Base-by-base conservation (phyloP, 768 basidiomycete genomes). In the Amanita fuliginea region DNA sequence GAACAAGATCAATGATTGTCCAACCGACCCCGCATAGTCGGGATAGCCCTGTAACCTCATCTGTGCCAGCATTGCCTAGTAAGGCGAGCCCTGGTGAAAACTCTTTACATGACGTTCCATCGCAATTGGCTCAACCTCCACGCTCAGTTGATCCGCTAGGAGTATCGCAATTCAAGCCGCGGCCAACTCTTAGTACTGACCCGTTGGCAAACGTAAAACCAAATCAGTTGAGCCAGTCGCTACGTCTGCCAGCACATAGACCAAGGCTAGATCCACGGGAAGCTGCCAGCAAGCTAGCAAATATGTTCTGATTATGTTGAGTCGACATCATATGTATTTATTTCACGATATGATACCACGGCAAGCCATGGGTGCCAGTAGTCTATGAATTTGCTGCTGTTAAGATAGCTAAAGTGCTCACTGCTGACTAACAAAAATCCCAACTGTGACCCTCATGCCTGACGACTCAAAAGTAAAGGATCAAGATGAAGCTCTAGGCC, bases 201-300 rank as follows among this genome's bases (percentile, higher is more conserved):
- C 86, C 86, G 32, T 72, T 88, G 16, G 82, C 78, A 6, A 75
- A 76, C 53, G 66, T 75, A 41, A 68, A 68, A 48, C 74, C 84
- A n/a, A 69, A 73, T 41, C 72, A 73, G 55, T 81, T 89, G 84
- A 73, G 84, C 1, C 73, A 71, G 43, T 87, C 85, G n/a, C 66
- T 92, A 62, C 78, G 83, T 16, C 72, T 84, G 41, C 79, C 80
- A 7, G 81, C 85, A 11, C 78, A 78, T 34, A 68, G 87, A 55
- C 78, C 83, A 39, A 72, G 84, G 58, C 63, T 95, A 57, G 93
- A 96, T 62, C 83, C 91, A 8, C 73, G 83, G 58, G 83, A 89
- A 59, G 88, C 88, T 11, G 90, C 88, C 16, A 87, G 87, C 61
- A 93, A 92, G 63, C 73, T 93, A 50, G 90, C 89, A 6, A 94